Conservation (phyloP, 352 stramenopile genomes). For the Phytophthora tentaculata region DNA sequence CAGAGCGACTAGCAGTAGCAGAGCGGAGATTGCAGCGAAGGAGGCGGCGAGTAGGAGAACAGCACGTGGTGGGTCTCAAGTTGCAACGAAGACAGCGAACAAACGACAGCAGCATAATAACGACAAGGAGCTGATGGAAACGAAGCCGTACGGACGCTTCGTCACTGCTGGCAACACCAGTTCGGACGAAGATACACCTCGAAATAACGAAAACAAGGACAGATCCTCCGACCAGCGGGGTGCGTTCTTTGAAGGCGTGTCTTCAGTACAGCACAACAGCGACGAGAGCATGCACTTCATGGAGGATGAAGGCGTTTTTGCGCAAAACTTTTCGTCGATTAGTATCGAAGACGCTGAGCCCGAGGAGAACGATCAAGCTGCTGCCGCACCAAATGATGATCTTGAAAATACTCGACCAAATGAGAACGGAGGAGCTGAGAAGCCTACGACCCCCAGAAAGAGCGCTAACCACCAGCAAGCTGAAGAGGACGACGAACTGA, state of each 20-base stretch:
- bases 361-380: not conserved
- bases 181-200: conserved; percentile 17
- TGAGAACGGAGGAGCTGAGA: conserved; percentile 4
- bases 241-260: conserved; percentile 71
- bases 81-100: not conserved
- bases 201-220: conserved; percentile 1
- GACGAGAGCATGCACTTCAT: conserved; percentile 69
- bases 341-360: conserved; percentile 43
- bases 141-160: conserved; percentile 51
- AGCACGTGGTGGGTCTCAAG: not conserved
- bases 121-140: conserved; percentile 41
- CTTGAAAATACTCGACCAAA: conserved; percentile 16
- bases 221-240: conserved; percentile 1
- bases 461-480: conserved; percentile 40
- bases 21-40: conserved; percentile 16
- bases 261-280: conserved; percentile 68
- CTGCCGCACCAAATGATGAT: conserved; percentile 2
- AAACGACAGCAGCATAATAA: conserved; percentile 6
- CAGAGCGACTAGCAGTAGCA: conserved; percentile 23
- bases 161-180: conserved; percentile 17
- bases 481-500: conserved; percentile 24
- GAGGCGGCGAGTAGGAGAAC: conserved; percentile 10
- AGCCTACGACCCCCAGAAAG: conserved; percentile 3
- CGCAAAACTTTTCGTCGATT: conserved; percentile 53
- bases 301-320: conserved; percentile 54